phyloP scores from a whole-genome alignment of 306 rosid genomes.

The Trifolium repens region DNA sequence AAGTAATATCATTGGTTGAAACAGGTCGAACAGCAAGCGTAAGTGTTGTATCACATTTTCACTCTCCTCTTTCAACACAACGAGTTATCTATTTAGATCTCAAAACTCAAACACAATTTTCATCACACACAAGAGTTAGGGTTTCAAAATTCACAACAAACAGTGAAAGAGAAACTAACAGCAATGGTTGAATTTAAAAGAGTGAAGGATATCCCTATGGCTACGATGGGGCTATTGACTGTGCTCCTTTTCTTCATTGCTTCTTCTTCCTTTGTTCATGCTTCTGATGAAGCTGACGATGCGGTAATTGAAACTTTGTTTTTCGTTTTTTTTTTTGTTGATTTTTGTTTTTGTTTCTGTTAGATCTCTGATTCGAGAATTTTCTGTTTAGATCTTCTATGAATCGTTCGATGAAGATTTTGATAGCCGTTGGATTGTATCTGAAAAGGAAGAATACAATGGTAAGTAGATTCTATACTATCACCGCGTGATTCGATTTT shows the following conservation, averaged over 20 bases:
- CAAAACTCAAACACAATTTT: not conserved
- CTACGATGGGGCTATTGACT: constrained; percentile 34
- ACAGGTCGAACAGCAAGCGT: constrained; percentile 49
- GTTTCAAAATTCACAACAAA: constrained; percentile 17
- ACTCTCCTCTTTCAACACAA: not conserved
- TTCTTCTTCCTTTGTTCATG: constrained; percentile 55
- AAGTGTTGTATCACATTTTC: not conserved
- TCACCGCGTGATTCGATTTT: not conserved
- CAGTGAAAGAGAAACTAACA: not conserved
- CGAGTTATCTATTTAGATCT: constrained; percentile 40
- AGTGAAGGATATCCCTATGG: constrained; percentile 29
- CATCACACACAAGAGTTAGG: constrained; percentile 1
- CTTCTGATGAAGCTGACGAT: constrained; percentile 62
- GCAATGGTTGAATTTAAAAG: constrained; percentile 43
- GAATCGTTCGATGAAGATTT: constrained; percentile 83
- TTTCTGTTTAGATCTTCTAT: constrained; percentile 67
- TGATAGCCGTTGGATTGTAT: constrained; percentile 79
- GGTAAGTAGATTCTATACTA: constrained; percentile 46
- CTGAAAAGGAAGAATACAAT: constrained; percentile 69
- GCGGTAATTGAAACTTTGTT: constrained; percentile 33
- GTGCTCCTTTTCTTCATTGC: constrained; percentile 50
- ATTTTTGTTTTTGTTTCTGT: not conserved
- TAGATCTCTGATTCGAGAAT: constrained; percentile 10
- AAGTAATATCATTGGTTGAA: constrained; percentile 56
- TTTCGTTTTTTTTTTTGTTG: not conserved